These are phyloP conservation scores for Cordyceps pruinosa DNA, from an alignment of 2,329 filamentous ascomycete genomes.

Conservation along the genomic window DNA sequence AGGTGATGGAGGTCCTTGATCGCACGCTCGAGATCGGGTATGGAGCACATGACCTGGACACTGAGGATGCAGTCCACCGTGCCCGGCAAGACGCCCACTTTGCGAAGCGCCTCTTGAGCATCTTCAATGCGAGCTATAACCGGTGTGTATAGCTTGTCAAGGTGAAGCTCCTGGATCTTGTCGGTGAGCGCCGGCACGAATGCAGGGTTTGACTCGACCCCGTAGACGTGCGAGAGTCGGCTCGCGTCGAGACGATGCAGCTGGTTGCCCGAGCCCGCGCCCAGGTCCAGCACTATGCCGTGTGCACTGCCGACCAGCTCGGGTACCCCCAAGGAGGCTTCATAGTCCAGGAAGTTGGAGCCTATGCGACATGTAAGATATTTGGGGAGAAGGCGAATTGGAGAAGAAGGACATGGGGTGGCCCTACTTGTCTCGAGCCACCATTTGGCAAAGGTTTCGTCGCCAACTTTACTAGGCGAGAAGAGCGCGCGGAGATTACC, in stretches of 20 bases:
- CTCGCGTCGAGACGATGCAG: constrained; percentile 29
- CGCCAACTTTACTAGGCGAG: too few relatives aligned
- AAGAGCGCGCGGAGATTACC: too few relatives aligned
- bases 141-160: constrained; percentile 31
- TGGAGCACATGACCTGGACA: constrained; percentile 36
- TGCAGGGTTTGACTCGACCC: constrained; percentile 32
- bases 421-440: too few relatives aligned
- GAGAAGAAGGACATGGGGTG: too few relatives aligned
- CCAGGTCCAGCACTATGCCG: constrained; percentile 33
- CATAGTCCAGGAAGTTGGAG: too few relatives aligned
- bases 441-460: too few relatives aligned
- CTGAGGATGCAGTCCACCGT: constrained; percentile 34
- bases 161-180: constrained; percentile 20
- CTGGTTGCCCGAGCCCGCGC: constrained; percentile 37
- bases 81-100: constrained; percentile 27
- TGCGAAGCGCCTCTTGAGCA: constrained; percentile 24
- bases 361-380: too few relatives aligned
- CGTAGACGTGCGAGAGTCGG: constrained; percentile 28
- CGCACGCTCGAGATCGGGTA: constrained; percentile 22
- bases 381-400: too few relatives aligned
- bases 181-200: constrained; percentile 25
- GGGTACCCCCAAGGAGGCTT: too few relatives aligned
- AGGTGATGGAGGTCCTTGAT: constrained; percentile 30
- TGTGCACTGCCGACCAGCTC: not conserved
- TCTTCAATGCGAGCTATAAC: constrained; percentile 32